These are phyloP conservation scores for Exsudoporus frostii DNA, from an alignment of 768 basidiomycete species.

Conservation along the genomic window DNA sequence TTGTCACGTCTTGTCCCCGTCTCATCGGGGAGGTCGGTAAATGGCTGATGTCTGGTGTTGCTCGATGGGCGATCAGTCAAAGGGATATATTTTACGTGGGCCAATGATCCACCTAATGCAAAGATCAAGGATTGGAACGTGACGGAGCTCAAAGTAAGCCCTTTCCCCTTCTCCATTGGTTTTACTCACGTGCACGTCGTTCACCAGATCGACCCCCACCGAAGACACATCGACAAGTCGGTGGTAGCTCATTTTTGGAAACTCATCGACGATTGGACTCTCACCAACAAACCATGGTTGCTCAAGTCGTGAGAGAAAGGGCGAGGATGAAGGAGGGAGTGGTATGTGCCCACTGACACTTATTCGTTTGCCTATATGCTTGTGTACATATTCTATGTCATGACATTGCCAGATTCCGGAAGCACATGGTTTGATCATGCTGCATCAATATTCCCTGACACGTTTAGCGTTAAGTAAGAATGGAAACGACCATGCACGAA, in stretches of 20 bases:
- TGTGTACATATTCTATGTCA: constrained; percentile 1
- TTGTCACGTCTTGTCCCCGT: neutral
- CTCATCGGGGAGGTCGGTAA: neutral
- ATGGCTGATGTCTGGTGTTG: neutral
- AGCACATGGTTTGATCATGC: neutral
- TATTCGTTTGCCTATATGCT: neutral
- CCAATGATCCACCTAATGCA: constrained; percentile 83
- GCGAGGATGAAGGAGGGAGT: neutral
- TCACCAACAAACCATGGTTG: constrained; percentile 75
- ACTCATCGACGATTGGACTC: constrained; percentile 81
- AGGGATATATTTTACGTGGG: constrained; percentile 93
- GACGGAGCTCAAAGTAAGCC: constrained; percentile 77
- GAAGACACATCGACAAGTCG: constrained; percentile 91
- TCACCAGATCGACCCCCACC: constrained; percentile 78
- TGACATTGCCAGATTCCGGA: neutral
- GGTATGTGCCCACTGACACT: neutral
- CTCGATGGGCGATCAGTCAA: constrained; percentile 58
- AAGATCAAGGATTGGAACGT: constrained; percentile 98
- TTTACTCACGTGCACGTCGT: neutral
- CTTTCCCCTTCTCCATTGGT: neutral
- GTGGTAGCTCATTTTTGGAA: constrained; percentile 97
- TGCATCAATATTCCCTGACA: neutral
- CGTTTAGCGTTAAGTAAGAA: no score
- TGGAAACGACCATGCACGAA: neutral
- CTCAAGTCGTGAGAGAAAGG: constrained; percentile 40